Conservation (phyloP, 2,329 filamentous ascomycete species). For the Microcera coccophila region DNA sequence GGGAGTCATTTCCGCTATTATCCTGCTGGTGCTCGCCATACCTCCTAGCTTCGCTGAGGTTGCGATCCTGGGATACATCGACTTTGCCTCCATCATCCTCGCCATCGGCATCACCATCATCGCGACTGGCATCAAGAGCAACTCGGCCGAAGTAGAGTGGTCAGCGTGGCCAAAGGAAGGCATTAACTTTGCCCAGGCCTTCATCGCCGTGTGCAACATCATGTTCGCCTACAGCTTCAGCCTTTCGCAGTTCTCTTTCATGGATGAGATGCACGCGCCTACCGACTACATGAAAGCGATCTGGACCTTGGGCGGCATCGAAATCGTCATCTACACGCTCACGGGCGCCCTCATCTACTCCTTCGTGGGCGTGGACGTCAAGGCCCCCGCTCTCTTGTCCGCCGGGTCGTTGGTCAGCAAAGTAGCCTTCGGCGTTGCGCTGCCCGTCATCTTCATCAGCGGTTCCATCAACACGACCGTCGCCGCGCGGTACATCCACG, state of each 20-base stretch:
- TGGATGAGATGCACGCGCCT: slow-evolving; percentile 45
- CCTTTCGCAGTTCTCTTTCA: slow-evolving; percentile 42
- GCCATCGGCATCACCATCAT: slow-evolving; percentile 62
- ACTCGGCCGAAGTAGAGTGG: slow-evolving; percentile 23
- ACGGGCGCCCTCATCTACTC: slow-evolving; percentile 63
- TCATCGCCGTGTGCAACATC: slow-evolving; percentile 61
- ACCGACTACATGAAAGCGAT: slow-evolving; percentile 46
- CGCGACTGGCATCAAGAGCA: slow-evolving; percentile 47
- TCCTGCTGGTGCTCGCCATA: slow-evolving; percentile 38
- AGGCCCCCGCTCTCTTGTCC: slow-evolving; percentile 61
- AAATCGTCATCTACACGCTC: slow-evolving; percentile 59
- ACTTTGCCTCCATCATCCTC: slow-evolving; percentile 34
- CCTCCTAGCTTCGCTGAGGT: slow-evolving; percentile 41
- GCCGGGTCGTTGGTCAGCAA: slow-evolving; percentile 54
- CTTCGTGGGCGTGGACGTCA: slow-evolving; percentile 57
- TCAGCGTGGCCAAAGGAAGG: slow-evolving; percentile 37
- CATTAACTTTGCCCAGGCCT: slow-evolving; percentile 46
- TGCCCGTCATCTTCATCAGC: slow-evolving; percentile 66
- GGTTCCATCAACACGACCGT: slow-evolving; percentile 57
- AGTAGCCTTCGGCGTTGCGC: slow-evolving; percentile 60
- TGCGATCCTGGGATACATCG: slow-evolving; percentile 32
- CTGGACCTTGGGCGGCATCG: slow-evolving; percentile 54
- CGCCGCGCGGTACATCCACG: slow-evolving; percentile 36
- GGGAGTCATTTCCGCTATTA: slow-evolving; percentile 36
- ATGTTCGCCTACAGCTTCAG: slow-evolving; percentile 60